Evolutionary conservation across 345 rosid genomes (phyloP).

Genomic region (Fremontodendron californicum): DNA sequence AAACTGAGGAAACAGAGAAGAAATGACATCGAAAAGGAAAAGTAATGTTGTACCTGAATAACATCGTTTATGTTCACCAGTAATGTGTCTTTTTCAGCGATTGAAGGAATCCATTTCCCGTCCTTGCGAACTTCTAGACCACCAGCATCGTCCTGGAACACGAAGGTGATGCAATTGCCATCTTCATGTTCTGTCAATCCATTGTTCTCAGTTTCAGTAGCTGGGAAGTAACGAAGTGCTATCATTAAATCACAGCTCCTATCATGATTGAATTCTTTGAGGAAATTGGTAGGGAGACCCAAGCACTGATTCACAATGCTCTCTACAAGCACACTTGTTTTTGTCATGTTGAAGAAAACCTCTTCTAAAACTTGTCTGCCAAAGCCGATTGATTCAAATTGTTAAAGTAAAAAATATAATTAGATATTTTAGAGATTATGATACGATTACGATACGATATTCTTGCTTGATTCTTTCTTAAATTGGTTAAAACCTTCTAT

Average conservation of each 20-base stretch:
- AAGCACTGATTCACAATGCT: conserved; percentile 39
- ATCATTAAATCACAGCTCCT: conserved; percentile 55
- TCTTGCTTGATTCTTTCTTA: no score
- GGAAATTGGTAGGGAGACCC: conserved; percentile 44
- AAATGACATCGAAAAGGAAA: background rate
- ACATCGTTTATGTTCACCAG: conserved; percentile 48
- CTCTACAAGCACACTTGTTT: conserved; percentile 33
- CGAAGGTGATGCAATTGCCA: conserved; percentile 40
- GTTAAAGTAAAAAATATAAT: no score
- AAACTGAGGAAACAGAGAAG: background rate
- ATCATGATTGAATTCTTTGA: conserved; percentile 39
- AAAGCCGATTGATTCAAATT: background rate
- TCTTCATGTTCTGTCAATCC: conserved; percentile 51
- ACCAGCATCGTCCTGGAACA: conserved; percentile 48
- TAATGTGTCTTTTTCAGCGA: conserved; percentile 24
- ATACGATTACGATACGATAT: no score
- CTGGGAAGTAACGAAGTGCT: conserved; percentile 38
- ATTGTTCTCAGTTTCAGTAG: conserved; percentile 32
- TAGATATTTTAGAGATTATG: no score
- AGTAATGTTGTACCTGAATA: conserved; percentile 33
- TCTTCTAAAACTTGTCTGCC: conserved; percentile 37
- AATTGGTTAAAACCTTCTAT: no score
- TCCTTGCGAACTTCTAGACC: conserved; percentile 43
- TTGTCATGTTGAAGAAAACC: conserved; percentile 26
- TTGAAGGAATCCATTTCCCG: conserved; percentile 43